phyloP scores from a whole-genome alignment of 306 rosid species.

The Sindora glabra region DNA sequence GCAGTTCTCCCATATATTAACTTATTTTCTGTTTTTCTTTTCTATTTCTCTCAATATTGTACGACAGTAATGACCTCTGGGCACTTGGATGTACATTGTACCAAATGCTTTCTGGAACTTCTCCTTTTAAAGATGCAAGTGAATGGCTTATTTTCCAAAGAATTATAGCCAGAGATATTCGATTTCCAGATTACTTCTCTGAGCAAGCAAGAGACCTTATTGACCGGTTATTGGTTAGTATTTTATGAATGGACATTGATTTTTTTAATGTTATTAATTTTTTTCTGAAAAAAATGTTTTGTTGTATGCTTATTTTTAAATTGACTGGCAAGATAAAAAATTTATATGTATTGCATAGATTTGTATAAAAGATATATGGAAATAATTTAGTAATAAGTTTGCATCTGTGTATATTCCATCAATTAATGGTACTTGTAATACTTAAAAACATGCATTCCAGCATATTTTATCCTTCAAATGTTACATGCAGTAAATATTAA shows the following conservation, averaged over 20 bases:
- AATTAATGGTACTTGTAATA: neutral
- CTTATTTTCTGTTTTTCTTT: conserved; percentile 15
- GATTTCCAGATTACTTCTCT: conserved; percentile 87
- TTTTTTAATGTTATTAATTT: neutral
- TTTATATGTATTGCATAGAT: neutral
- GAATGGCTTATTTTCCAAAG: conserved; percentile 99
- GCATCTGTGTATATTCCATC: neutral
- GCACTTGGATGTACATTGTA: conserved; percentile 99
- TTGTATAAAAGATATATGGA: neutral
- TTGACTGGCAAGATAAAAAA: conserved; percentile 7
- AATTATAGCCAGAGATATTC: conserved; percentile 91
- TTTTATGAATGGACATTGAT: neutral
- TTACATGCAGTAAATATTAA: no score
- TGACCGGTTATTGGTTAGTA: conserved; percentile 77
- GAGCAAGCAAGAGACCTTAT: conserved; percentile 81
- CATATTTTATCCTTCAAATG: no score
- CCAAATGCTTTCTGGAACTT: conserved; percentile 99
- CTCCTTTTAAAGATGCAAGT: conserved; percentile 97
- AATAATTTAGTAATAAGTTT: no score
- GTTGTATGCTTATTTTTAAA: neutral
- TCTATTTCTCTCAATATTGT: conserved; percentile 17
- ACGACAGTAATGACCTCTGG: conserved; percentile 97
- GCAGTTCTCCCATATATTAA: conserved; percentile 8
- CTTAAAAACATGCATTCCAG: no score
- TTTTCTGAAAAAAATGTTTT: neutral